Evolutionary conservation across 371 early-diverging fungal species (phyloP), one percentile per base, ranked within the genome.

Genomic region (Haplosporangium sp.): DNA sequence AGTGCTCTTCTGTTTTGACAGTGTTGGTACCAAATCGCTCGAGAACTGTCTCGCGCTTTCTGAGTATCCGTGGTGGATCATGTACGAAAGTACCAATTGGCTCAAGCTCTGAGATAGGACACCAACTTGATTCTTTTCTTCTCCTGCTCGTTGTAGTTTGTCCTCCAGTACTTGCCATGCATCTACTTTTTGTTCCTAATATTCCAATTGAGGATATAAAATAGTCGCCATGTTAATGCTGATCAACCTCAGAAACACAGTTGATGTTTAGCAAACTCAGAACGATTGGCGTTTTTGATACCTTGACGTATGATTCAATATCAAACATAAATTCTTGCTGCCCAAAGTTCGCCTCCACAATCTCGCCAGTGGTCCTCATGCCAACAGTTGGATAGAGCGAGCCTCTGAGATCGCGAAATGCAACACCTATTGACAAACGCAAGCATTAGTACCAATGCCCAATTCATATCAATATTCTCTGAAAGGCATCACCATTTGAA

Each of bases 331-430:
- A 99, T 14, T 89, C 85, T 45, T 67, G 67, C 42, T 90, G 87
- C 2, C 99, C 99, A 89, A 99, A 99, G 83, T 98, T 99, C 12
- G 90, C 94, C 62, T 89, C 87, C 14, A 96, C 83, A 43, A 88
- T 80, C 83, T 98, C 99, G 13, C 94, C 94, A 1, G 87, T 87
- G 9, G 98, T 97, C 45, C 97, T 85, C 80, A 98, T 84, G 13
- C 98, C 99, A 60, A 99, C 89, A 12, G 90, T 88, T 3, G 98
- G 97, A 71, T 87, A 98, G 13, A 95, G 68, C n/a, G 82, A 63
- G 0, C 82, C 81, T 37, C 85, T 85, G 16, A 88, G 76, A 42
- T 84, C 81, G n/a, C 81, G 73, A 55, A 86, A 83, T 10, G 84
- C 85, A 38, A 83, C 76, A 45, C 91, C 92, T 73, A 87, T 14